These are phyloP conservation scores for Astrothelium subdiscretum DNA, from an alignment of 495 filamentous ascomycete species.

Conservation along the genomic window DNA sequence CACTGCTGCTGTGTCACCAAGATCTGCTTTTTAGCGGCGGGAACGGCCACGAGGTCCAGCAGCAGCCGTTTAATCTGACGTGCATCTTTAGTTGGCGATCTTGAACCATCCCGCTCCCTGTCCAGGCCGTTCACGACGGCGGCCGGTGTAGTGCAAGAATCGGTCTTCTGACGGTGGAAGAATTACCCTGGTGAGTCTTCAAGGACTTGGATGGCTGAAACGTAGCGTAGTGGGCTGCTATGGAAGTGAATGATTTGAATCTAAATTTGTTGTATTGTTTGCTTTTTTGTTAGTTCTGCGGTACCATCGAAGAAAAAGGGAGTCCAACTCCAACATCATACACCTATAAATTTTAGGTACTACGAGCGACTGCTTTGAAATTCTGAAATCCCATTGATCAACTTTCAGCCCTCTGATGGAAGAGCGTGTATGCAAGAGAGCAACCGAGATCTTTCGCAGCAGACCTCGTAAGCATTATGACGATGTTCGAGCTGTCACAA, in stretches of 20 bases:
- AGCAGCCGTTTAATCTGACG: neutral
- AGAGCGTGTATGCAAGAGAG: no score
- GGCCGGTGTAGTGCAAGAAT: neutral
- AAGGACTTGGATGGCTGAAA: neutral
- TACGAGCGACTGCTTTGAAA: no score
- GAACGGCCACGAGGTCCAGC: neutral
- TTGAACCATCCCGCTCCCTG: neutral
- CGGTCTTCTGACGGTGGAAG: neutral
- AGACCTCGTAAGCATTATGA: no score
- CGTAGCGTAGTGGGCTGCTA: neutral
- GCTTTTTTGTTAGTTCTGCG: neutral
- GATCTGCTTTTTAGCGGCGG: slow-evolving; percentile 1
- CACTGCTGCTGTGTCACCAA: slow-evolving; percentile 1
- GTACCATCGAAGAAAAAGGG: neutral
- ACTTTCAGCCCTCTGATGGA: no score
- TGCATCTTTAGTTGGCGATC: neutral
- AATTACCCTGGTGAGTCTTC: neutral
- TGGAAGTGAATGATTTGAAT: neutral
- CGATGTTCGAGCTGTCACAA: no score
- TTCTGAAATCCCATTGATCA: no score
- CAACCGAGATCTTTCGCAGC: no score
- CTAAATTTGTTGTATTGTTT: neutral
- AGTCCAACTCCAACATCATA: neutral
- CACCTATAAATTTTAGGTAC: no score
- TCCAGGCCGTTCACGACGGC: neutral